Evolutionary conservation across 352 stramenopile species (phyloP).

Genomic region (Globisporangium abappressorium): DNA sequence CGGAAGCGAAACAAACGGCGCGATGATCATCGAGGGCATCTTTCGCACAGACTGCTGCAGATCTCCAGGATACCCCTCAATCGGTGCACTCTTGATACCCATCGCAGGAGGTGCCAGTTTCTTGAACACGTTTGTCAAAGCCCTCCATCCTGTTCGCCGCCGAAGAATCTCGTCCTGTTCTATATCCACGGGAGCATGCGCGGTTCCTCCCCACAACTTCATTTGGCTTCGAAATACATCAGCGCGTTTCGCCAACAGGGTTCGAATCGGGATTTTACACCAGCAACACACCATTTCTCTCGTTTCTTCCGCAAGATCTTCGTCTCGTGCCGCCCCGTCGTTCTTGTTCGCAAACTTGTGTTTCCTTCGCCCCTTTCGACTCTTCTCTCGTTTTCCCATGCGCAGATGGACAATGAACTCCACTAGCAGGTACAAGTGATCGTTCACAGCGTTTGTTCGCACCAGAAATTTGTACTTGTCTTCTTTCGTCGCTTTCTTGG

Average conservation of each 20-base stretch:
- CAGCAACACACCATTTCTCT: constrained; percentile 78
- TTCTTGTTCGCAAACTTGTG: constrained; percentile 4
- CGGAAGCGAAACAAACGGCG: constrained; percentile 56
- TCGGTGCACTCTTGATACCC: constrained; percentile 64
- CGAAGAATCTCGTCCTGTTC: constrained; percentile 72
- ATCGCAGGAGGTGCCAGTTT: constrained; percentile 48
- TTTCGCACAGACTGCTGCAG: constrained; percentile 46
- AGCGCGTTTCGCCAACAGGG: constrained; percentile 42
- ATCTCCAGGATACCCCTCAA: constrained; percentile 46
- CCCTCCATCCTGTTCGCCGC: constrained; percentile 63
- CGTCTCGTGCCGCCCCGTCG: neutral
- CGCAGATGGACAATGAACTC: constrained; percentile 74
- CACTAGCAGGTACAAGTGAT: constrained; percentile 61
- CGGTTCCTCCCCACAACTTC: constrained; percentile 65
- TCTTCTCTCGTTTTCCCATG: constrained; percentile 27
- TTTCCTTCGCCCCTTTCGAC: constrained; percentile 16
- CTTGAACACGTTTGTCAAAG: constrained; percentile 65
- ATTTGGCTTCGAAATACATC: constrained; percentile 51
- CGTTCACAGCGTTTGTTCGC: constrained; percentile 66
- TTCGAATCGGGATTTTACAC: constrained; percentile 68
- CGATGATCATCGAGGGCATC: constrained; percentile 68
- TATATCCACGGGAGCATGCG: constrained; percentile 61
- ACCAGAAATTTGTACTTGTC: constrained; percentile 85
- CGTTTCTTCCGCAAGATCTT: constrained; percentile 14
- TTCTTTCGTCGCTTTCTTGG: constrained; percentile 66